Percentiles rank a stretch among this genome's conserved stretches.
phyloP scores from a whole-genome alignment of 805 yeast genomes.

The Saturnispora serradocipensis region DNA sequence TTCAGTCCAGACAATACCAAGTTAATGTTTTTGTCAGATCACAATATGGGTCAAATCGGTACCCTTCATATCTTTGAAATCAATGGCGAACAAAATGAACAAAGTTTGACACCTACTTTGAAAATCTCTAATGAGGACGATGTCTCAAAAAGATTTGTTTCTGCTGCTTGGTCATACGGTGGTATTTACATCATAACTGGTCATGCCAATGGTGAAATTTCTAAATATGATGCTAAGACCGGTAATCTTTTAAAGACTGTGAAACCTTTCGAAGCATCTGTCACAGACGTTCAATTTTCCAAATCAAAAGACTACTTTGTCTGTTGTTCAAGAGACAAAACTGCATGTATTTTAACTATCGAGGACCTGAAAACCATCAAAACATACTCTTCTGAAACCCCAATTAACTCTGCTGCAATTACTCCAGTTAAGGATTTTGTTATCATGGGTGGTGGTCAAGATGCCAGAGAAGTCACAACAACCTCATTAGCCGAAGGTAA shows the following conservation, averaged over 20 bases:
- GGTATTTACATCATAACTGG: slow-evolving; percentile 74
- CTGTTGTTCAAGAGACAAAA: slow-evolving; percentile 87
- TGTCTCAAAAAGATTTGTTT: slow-evolving; percentile 46
- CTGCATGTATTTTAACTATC: slow-evolving; percentile 69
- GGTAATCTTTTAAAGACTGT: slow-evolving; percentile 58
- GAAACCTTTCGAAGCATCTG: slow-evolving; percentile 63
- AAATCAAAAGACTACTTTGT: slow-evolving; percentile 83
- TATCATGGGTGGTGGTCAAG: slow-evolving; percentile 98
- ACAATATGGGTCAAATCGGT: slow-evolving; percentile 85
- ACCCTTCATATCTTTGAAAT: slow-evolving; percentile 61
- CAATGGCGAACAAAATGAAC: slow-evolving; percentile 35
- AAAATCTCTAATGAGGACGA: slow-evolving; percentile 47
- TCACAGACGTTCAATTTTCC: slow-evolving; percentile 87
- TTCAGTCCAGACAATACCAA: slow-evolving; percentile 65
- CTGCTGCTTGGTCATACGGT: slow-evolving; percentile 81
- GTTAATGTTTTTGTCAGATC: slow-evolving; percentile 74
- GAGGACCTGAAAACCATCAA: slow-evolving; percentile 66
- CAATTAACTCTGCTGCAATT: slow-evolving; percentile 90
- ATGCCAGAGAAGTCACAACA: slow-evolving; percentile 97
- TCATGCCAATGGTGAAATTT: slow-evolving; percentile 76
- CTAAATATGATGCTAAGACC: slow-evolving; percentile 68
- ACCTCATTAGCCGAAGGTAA: slow-evolving; percentile 89
- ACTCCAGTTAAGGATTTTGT: slow-evolving; percentile 90
- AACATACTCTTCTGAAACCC: slow-evolving; percentile 78
- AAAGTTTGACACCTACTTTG: slow-evolving; percentile 47